Percentiles rank a stretch among this genome's conserved stretches.
Evolutionary conservation across 768 basidiomycete species (phyloP).

Genomic region (Mycena crocata): DNA sequence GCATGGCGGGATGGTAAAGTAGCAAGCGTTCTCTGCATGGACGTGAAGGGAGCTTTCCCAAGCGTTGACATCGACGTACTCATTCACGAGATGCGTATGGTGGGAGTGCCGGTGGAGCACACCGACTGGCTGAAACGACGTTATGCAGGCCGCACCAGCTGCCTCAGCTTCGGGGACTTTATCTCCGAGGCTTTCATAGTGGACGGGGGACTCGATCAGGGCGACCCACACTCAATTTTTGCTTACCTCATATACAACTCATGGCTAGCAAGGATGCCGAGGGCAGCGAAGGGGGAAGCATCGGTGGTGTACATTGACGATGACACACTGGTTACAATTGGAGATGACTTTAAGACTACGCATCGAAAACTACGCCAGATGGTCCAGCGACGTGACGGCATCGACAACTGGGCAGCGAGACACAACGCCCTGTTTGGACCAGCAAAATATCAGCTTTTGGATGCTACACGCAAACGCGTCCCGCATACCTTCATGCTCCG

Average conservation of each 20-base stretch:
- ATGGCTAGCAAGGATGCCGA: slow-evolving; percentile 15
- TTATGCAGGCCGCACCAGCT: slow-evolving; percentile 35
- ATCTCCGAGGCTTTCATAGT: slow-evolving; percentile 30
- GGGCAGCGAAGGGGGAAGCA: slow-evolving; percentile 21
- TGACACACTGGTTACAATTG: not conserved
- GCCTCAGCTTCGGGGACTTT: slow-evolving; percentile 42
- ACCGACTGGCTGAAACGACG: slow-evolving; percentile 27
- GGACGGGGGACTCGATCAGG: slow-evolving; percentile 27
- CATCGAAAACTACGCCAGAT: not conserved
- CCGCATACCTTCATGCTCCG: not conserved
- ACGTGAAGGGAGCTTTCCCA: slow-evolving; percentile 44
- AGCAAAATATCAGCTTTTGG: not conserved
- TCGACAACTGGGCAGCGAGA: not conserved
- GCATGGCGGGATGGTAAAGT: slow-evolving; percentile 38
- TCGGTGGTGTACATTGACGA: slow-evolving; percentile 6
- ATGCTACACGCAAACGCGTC: not conserved
- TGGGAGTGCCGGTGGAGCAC: slow-evolving; percentile 36
- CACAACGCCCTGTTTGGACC: too few species aligned
- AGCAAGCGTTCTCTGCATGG: slow-evolving; percentile 42
- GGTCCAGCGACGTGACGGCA: not conserved
- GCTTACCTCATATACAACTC: slow-evolving; percentile 40
- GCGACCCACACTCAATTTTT: slow-evolving; percentile 34
- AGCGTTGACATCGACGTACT: slow-evolving; percentile 35
- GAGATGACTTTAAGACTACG: not conserved
- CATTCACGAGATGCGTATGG: slow-evolving; percentile 25